phyloP scores from a whole-genome alignment of 805 yeast genomes.

The Kregervanrija delftensis region DNA sequence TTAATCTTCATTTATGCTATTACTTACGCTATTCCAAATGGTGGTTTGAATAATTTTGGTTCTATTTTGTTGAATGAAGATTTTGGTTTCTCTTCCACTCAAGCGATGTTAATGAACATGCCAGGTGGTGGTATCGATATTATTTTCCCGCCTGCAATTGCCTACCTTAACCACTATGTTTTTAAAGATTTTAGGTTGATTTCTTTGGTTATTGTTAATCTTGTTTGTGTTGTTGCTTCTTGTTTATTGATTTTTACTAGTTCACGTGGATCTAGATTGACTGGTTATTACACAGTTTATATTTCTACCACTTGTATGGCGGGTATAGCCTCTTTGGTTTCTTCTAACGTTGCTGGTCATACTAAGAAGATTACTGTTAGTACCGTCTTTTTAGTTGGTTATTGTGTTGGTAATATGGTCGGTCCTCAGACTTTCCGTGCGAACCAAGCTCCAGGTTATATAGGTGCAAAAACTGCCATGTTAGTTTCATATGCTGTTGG shows the following conservation, averaged over 20 bases:
- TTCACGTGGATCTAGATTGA: slow-evolving; percentile 3
- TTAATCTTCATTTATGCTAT: slow-evolving; percentile 38
- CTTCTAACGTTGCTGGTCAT: slow-evolving; percentile 53
- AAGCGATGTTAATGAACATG: slow-evolving; percentile 9
- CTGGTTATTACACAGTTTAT: slow-evolving; percentile 6
- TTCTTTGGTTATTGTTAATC: slow-evolving; percentile 5
- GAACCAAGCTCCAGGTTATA: slow-evolving; percentile 49
- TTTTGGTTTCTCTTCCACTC: slow-evolving; percentile 13
- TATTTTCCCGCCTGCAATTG: slow-evolving; percentile 4
- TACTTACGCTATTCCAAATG: slow-evolving; percentile 47
- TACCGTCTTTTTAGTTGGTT: slow-evolving; percentile 39
- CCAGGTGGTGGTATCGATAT: slow-evolving; percentile 16
- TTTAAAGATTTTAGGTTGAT: slow-evolving; percentile 4
- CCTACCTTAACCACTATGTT: slow-evolving; percentile 1
- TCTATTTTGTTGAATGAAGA: slow-evolving; percentile 25
- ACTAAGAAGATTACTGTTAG: slow-evolving; percentile 49
- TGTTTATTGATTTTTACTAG: slow-evolving; percentile 2
- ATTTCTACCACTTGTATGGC: slow-evolving; percentile 12
- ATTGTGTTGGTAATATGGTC: slow-evolving; percentile 57
- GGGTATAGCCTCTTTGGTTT: slow-evolving; percentile 15
- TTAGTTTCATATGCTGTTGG: slow-evolving; percentile 33
- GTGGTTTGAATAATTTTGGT: slow-evolving; percentile 47
- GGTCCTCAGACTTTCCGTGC: slow-evolving; percentile 66
- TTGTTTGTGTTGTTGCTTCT: slow-evolving; percentile 4
- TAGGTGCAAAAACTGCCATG: slow-evolving; percentile 41